Evolutionary conservation across 331 rosid genomes (phyloP).

Genomic region (Telfairia occidentalis): DNA sequence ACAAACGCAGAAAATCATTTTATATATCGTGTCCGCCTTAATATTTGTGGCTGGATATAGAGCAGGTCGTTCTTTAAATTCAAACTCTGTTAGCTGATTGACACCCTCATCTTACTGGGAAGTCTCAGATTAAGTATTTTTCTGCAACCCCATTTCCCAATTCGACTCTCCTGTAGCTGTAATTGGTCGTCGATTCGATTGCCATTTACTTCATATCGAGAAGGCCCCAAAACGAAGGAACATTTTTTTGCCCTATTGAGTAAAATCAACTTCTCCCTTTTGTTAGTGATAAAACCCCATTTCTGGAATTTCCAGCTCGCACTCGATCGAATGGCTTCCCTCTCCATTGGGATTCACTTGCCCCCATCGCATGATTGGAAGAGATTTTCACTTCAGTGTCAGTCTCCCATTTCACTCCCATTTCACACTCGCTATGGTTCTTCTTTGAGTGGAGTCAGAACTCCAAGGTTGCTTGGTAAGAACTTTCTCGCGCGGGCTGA

Average conservation of each 20-base stretch:
- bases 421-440: slow-evolving; percentile 28
- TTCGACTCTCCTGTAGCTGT: not conserved
- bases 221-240: not conserved
- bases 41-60: no score
- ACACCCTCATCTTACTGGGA: not conserved
- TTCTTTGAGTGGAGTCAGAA: slow-evolving; percentile 25
- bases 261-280: not conserved
- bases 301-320: not conserved
- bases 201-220: not conserved
- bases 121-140: not conserved
- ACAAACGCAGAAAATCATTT: not conserved
- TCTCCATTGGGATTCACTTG: slow-evolving; percentile 44
- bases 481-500: slow-evolving; percentile 57
- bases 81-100: not conserved
- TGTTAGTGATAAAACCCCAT: not conserved
- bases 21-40: not conserved
- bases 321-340: slow-evolving; percentile 38
- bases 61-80: no score
- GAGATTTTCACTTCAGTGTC: slow-evolving; percentile 12
- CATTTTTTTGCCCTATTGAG: not conserved
- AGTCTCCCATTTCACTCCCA: slow-evolving; percentile 15
- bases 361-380: slow-evolving; percentile 25
- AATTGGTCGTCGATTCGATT: not conserved
- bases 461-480: slow-evolving; percentile 36
- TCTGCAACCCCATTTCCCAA: slow-evolving; percentile 3